Conservation (phyloP, 164 flowering plant genomes). For the Umbellularia californica region DNA sequence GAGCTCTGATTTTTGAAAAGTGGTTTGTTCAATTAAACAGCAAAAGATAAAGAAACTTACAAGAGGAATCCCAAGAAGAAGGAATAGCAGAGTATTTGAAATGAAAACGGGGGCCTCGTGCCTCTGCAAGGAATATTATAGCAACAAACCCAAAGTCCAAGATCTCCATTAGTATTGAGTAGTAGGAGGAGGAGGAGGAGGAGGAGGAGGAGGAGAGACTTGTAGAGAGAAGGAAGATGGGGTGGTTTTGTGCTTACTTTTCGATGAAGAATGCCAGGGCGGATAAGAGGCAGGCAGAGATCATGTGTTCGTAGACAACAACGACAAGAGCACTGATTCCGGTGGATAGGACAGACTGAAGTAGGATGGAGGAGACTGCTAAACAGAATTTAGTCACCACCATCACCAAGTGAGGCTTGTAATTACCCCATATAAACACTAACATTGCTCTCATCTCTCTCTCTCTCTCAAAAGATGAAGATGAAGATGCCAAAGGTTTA, state of each 20-base stretch:
- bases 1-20: background rate
- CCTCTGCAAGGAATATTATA: background rate
- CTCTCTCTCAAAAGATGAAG: background rate
- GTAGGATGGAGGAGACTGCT: background rate
- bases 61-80: slow-evolving; percentile 18
- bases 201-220: background rate
- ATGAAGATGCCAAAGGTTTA: background rate
- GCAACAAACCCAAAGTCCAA: background rate
- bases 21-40: background rate
- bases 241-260: background rate
- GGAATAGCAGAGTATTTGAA: slow-evolving; percentile 14
- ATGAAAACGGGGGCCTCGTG: slow-evolving; percentile 14
- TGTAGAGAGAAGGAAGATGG: background rate
- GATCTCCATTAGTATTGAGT: background rate
- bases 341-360: slow-evolving; percentile 5
- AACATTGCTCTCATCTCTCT: background rate
- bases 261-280: slow-evolving; percentile 9
- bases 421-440: background rate
- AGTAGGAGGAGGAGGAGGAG: background rate
- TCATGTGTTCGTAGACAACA: slow-evolving; percentile 4
- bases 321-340: slow-evolving; percentile 12
- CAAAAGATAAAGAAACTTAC: slow-evolving; percentile 3
- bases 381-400: background rate
- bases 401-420: slow-evolving; percentile 3
- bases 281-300: slow-evolving; percentile 4